A percentile compares a stretch with the other conserved stretches of the same genome.
Conservation (phyloP, 1,139 yeast genomes). For the Candida dubliniensis region DNA sequence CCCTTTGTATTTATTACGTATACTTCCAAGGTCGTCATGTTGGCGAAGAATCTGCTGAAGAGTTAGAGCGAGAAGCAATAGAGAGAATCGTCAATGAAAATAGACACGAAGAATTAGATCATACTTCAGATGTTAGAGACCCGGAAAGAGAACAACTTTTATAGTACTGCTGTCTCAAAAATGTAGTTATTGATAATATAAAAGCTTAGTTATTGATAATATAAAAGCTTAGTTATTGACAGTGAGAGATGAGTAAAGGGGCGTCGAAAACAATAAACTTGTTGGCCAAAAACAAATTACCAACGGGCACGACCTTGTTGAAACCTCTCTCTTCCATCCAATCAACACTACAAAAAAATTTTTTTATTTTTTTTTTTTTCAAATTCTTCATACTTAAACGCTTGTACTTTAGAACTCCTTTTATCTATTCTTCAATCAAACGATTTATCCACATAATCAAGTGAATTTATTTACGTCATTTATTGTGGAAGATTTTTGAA, state of each 20-base stretch:
- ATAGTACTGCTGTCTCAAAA: background rate
- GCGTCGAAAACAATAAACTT: no score
- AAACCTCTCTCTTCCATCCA: background rate
- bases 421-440: background rate
- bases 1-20: constrained; percentile 40
- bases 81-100: constrained; percentile 36
- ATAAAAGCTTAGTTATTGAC: no score
- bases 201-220: no score
- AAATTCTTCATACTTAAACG: background rate
- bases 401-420: background rate
- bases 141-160: constrained; percentile 1
- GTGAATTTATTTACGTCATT: background rate
- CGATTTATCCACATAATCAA: background rate
- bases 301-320: no score
- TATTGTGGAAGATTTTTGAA: constrained; percentile 4
- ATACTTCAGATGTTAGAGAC: background rate
- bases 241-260: no score
- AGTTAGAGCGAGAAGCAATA: constrained; percentile 32
- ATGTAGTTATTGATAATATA: no score
- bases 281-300: no score
- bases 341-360: background rate
- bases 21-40: constrained; percentile 21
- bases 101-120: constrained; percentile 10
- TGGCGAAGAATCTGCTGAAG: constrained; percentile 23
- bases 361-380: constrained; percentile 2